Evolutionary conservation across 2,329 filamentous ascomycete species (phyloP).

Genomic region (Catunica adiposa): DNA sequence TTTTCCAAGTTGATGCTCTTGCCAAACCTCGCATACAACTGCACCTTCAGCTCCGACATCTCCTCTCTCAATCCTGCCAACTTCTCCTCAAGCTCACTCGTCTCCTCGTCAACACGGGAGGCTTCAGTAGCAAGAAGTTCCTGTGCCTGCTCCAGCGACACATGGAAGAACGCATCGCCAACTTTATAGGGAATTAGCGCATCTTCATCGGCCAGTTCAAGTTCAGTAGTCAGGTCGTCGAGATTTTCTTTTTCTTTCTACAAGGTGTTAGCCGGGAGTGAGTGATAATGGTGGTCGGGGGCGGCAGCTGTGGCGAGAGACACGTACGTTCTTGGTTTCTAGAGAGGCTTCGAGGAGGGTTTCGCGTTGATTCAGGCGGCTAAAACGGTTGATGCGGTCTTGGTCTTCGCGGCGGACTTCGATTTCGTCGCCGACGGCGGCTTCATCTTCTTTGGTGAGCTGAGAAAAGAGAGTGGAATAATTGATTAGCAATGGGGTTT

Average conservation of each 20-base stretch:
- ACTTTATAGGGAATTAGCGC: constrained; percentile 94
- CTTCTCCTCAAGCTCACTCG: constrained; percentile 59
- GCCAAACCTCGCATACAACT: constrained; percentile 86
- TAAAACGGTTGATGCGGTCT: constrained; percentile 98
- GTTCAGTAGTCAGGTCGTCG: constrained; percentile 76
- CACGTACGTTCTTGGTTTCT: constrained; percentile 57
- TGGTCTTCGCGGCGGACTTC: constrained; percentile 94
- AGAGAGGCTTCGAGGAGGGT: constrained; percentile 63
- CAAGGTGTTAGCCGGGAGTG: constrained; percentile 5
- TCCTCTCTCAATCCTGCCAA: constrained; percentile 62
- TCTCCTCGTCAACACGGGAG: constrained; percentile 59
- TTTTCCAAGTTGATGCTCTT: constrained; percentile 85
- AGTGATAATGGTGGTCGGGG: neutral
- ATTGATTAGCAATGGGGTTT: neutral
- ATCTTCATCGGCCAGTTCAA: constrained; percentile 91
- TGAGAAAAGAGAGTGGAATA: constrained; percentile 23
- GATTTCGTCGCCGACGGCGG: constrained; percentile 59
- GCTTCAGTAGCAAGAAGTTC: constrained; percentile 61
- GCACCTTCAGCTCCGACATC: constrained; percentile 78
- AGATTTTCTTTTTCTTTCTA: constrained; percentile 98
- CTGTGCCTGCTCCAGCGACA: constrained; percentile 72
- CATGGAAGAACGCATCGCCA: constrained; percentile 83
- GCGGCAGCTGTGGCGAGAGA: too few species aligned
- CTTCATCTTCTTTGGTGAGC: constrained; percentile 91
- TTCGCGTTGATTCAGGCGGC: constrained; percentile 78